phyloP scores from a whole-genome alignment of 2,329 filamentous ascomycete species.

The Apiospora phragmitis region DNA sequence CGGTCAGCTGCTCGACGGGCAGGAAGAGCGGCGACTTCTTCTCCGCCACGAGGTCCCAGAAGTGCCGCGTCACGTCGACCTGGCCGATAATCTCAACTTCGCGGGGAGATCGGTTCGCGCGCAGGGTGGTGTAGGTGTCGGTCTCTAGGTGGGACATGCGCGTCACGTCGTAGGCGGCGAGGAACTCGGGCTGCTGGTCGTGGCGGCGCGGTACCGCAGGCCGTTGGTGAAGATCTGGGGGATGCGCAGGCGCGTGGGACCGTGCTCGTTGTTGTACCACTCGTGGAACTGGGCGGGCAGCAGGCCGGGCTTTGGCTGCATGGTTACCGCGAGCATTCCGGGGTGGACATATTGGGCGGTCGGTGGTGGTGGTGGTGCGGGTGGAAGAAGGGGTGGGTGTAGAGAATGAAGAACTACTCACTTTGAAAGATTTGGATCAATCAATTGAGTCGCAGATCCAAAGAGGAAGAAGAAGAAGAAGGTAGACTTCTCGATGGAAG shows the following conservation, averaged over 20 bases:
- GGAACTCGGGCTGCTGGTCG: constrained; percentile 63
- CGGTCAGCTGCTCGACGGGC: constrained; percentile 59
- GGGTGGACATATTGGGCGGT: constrained; percentile 43
- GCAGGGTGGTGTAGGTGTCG: constrained; percentile 67
- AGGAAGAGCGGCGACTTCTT: constrained; percentile 57
- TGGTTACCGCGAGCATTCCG: constrained; percentile 80
- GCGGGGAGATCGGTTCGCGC: constrained; percentile 55
- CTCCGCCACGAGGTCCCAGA: constrained; percentile 67
- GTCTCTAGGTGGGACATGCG: constrained; percentile 71
- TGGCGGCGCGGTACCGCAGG: constrained; percentile 74
- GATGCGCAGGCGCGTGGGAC: constrained; percentile 75
- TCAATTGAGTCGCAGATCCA: background rate
- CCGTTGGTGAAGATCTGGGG: constrained; percentile 74
- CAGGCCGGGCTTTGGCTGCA: constrained; percentile 72
- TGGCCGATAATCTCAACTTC: constrained; percentile 56
- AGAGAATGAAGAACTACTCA: background rate
- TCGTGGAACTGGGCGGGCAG: constrained; percentile 76
- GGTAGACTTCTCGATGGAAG: background rate
- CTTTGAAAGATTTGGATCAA: background rate
- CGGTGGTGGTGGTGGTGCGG: no score
- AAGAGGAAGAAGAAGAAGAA: background rate
- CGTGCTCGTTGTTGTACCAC: constrained; percentile 95
- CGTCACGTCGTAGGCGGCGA: constrained; percentile 80
- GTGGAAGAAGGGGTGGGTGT: background rate
- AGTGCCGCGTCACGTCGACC: constrained; percentile 66